phyloP scores from a whole-genome alignment of 2,329 filamentous ascomycete genomes.

The Ophiostoma novo-ulmi region DNA sequence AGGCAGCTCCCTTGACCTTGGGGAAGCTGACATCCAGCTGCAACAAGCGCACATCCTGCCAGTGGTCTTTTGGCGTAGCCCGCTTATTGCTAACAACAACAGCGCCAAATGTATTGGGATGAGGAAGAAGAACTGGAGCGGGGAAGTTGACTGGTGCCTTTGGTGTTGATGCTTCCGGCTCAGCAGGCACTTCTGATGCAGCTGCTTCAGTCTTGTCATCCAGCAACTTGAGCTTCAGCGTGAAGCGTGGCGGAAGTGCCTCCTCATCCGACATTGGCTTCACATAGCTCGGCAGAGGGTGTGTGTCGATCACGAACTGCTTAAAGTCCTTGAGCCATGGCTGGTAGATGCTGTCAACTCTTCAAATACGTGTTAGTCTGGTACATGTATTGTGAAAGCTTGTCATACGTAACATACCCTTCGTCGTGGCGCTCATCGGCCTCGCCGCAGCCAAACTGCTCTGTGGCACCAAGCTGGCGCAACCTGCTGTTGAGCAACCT shows the following conservation, averaged over 20 bases:
- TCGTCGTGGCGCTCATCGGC: constrained; percentile 92
- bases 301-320: constrained; percentile 58
- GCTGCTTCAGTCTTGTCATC: background rate
- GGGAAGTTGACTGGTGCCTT: constrained; percentile 25
- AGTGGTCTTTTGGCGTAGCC: constrained; percentile 71
- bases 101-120: constrained; percentile 54
- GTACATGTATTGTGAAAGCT: background rate
- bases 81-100: constrained; percentile 61
- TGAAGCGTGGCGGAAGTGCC: constrained; percentile 71
- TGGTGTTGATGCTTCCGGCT: background rate
- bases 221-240: constrained; percentile 25
- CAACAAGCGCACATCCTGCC: constrained; percentile 90
- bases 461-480: constrained; percentile 71
- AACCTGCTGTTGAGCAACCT: constrained; percentile 82
- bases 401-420: constrained; percentile 53
- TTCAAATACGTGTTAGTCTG: constrained; percentile 34
- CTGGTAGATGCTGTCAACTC: constrained; percentile 75
- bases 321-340: constrained; percentile 69
- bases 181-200: background rate
- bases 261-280: constrained; percentile 68
- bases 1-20: constrained; percentile 27
- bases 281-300: constrained; percentile 63
- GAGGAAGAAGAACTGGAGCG: constrained; percentile 45
- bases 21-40: constrained; percentile 47
- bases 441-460: constrained; percentile 74